Base-by-base conservation (phyloP, 805 yeast species). In the Barnettozyma salicaria region DNA sequence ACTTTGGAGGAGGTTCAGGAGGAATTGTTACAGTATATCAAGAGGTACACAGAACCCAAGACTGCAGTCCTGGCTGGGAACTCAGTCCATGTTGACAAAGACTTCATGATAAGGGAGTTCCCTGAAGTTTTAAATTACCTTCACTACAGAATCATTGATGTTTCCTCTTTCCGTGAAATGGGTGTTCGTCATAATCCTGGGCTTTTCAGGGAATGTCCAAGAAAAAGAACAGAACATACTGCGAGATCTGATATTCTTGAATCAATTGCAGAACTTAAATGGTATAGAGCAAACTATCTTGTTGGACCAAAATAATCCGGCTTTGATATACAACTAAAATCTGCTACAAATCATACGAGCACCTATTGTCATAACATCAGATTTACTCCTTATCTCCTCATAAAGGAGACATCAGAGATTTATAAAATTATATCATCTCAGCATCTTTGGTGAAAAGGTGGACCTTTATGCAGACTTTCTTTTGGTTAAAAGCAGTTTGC, bases 211-310 rank as follows among this genome's bases (percentile, higher is more conserved):
- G 53, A 50, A 39, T 66, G 62, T 47, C 97, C 90, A 6, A 65
- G 59, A 26, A 92, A 94, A 60, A 62, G 61, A 33, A 68, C 72
- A 16, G 70, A 71, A 1, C 99, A 92, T 59, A 90, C 97, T 0
- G 98, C 99, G 0, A 74, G 73, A 45, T 68, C 78, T 12, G 99
- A 92, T 58, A 92, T 92, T 32, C 49, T 84, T 33, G 98, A 92
- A 58, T 85, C 96, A 51, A 90, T 92, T 28, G 73, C 61, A 7
- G 96, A 92, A 58, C 64, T 92, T 54, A 70, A 66, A 47, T 92
- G 88, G 84, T 86, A 80, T 58, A 62, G 72, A 40, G 75, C 79
- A 14, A 65, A 82, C 51, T 88, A 84, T 55, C 68, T 83, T 42
- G 58, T 61, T 21, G 47, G 41, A 9, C 53, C 52, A 9, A 48